Conservation (phyloP, 805 yeast genomes). For the Isabelozyma gotoi region DNA sequence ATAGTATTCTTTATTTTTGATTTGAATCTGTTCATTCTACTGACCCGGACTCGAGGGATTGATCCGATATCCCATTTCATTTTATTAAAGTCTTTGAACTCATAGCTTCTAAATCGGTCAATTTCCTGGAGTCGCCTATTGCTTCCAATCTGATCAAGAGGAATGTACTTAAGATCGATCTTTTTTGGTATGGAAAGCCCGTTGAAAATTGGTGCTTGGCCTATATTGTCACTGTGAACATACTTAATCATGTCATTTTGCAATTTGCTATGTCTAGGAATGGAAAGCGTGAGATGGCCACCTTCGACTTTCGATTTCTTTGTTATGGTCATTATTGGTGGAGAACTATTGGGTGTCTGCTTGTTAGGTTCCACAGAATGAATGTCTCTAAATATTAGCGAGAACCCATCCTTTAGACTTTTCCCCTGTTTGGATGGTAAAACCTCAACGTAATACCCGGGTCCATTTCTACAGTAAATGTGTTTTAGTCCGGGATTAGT, state of each 20-base stretch:
- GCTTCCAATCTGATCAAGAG: slow-evolving; percentile 12
- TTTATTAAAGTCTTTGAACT: slow-evolving; percentile 22
- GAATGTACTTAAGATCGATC: slow-evolving; percentile 20
- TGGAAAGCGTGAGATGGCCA: slow-evolving; percentile 24
- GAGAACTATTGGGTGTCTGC: slow-evolving; percentile 5
- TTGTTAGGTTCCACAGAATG: slow-evolving; percentile 11
- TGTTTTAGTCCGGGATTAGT: slow-evolving; percentile 68
- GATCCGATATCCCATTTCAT: slow-evolving; percentile 43
- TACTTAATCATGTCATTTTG: slow-evolving; percentile 5
- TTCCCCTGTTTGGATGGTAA: slow-evolving; percentile 13
- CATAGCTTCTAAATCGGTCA: slow-evolving; percentile 22
- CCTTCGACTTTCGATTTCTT: slow-evolving; percentile 26
- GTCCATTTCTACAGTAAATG: slow-evolving; percentile 57
- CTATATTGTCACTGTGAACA: slow-evolving; percentile 5
- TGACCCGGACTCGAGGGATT: slow-evolving; percentile 39
- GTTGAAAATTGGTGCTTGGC: slow-evolving; percentile 16
- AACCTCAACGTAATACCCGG: slow-evolving; percentile 57
- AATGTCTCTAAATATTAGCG: slow-evolving; percentile 25
- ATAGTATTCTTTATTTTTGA: slow-evolving; percentile 10
- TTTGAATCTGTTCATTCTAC: slow-evolving; percentile 22
- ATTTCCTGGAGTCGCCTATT: slow-evolving; percentile 5
- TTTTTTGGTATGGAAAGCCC: slow-evolving; percentile 24
- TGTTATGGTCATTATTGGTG: slow-evolving; percentile 27
- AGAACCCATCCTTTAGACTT: slow-evolving; percentile 17
- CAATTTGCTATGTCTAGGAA: slow-evolving; percentile 14